Evolutionary conservation across 2,329 filamentous ascomycete genomes (phyloP).

Genomic region (Falciphora oryzae): DNA sequence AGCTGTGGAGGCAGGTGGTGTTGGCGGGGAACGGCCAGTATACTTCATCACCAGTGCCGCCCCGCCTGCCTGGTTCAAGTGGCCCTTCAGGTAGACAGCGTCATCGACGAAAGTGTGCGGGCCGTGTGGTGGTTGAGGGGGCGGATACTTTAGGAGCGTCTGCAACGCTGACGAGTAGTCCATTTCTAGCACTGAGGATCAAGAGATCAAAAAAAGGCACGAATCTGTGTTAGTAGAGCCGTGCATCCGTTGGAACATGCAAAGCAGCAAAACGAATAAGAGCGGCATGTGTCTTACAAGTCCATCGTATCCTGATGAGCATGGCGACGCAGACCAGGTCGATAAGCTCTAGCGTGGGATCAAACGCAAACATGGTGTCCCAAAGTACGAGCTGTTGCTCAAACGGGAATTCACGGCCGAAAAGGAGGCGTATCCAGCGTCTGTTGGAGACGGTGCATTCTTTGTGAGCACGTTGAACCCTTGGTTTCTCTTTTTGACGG

Average conservation of each 20-base stretch:
- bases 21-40: constrained; percentile 47
- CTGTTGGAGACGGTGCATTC: constrained; percentile 32
- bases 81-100: constrained; percentile 66
- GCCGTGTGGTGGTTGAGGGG: constrained; percentile 53
- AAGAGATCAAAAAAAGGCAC: background rate
- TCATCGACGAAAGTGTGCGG: constrained; percentile 82
- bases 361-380: constrained; percentile 87
- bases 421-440: constrained; percentile 89
- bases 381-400: constrained; percentile 78
- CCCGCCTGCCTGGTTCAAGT: constrained; percentile 58
- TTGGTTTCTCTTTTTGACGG: background rate
- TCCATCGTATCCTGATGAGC: constrained; percentile 87
- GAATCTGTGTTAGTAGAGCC: background rate
- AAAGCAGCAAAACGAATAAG: background rate
- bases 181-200: constrained; percentile 62
- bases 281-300: constrained; percentile 49
- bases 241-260: background rate
- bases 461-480: constrained; percentile 12
- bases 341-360: constrained; percentile 71
- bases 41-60: constrained; percentile 65
- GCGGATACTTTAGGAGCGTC: constrained; percentile 76
- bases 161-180: constrained; percentile 85
- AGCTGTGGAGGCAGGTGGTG: constrained; percentile 10
- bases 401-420: constrained; percentile 89
- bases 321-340: constrained; percentile 92